These are phyloP conservation scores for Tardiomyces depauwii DNA, from an alignment of 1,139 yeast species.

Conservation along the genomic window DNA sequence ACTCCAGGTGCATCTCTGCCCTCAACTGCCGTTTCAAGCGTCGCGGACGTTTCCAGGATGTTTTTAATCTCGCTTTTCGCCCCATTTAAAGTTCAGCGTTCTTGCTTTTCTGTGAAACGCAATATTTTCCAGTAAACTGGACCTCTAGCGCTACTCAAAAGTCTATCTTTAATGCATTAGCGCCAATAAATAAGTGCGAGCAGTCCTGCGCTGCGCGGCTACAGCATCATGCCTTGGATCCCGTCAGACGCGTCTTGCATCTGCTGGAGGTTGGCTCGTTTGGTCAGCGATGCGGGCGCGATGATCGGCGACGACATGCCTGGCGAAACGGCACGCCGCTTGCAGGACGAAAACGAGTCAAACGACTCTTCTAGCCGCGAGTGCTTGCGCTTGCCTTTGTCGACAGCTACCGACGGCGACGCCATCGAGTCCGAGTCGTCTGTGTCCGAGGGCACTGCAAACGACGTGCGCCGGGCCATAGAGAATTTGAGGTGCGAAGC, in stretches of 20 bases:
- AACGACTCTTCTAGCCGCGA: conserved; percentile 13
- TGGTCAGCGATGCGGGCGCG: conserved; percentile 11
- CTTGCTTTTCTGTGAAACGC: no score
- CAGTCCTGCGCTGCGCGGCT: no score
- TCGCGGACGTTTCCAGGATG: no score
- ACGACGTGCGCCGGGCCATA: conserved; percentile 1
- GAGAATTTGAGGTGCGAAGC: background rate
- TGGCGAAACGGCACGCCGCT: conserved; percentile 24
- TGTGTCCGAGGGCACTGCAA: conserved; percentile 1
- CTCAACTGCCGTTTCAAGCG: no score
- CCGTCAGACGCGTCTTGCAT: conserved; percentile 21
- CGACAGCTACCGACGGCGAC: conserved; percentile 5
- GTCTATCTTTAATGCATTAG: no score
- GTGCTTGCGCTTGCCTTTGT: conserved; percentile 11
- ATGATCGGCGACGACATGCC: conserved; percentile 13
- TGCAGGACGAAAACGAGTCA: conserved; percentile 11
- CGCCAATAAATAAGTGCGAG: no score
- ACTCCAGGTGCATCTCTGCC: no score
- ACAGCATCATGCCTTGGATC: conserved; percentile 14
- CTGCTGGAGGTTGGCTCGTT: conserved; percentile 19
- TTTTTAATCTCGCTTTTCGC: background rate
- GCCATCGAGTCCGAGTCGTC: conserved; percentile 3
- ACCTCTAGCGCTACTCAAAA: no score
- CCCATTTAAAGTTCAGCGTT: no score
- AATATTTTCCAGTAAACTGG: no score